Base-by-base conservation (phyloP, 73 alveolate species). In the Breviolum minutum region DNA sequence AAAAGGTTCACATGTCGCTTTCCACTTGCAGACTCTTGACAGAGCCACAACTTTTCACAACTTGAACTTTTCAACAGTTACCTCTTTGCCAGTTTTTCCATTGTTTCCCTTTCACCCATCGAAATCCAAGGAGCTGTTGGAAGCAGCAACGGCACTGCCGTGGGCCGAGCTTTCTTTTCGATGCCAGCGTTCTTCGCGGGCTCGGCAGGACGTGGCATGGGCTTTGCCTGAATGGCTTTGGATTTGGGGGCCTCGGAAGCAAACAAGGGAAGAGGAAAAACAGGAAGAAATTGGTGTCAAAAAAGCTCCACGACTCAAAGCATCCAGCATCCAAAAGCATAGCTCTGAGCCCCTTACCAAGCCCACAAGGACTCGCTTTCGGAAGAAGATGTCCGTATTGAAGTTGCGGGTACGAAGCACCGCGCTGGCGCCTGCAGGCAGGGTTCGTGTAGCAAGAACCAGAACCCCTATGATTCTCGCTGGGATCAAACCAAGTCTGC, bases 201-300 rank as follows among this genome's bases (percentile, higher is more conserved):
- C 69, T n/a, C 29, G 89, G 89, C 32, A 14, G 92, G 92, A 24
- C 73, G 92, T 8, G 74, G 76, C 92, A 83, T 83, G 92, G 76
- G 61, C 60, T 83, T 83, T 9, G 92, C 74, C 74, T 83, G 92
- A 26, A 83, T 83, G 76, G 92, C 73, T n/a, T 83, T 68, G 77
- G 77, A 14, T 68, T 1, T 68, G 77, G 66, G 69, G 32, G 69
- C 69, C 10, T 27, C 87, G 9, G 61, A 40, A 40, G 54, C 54
- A 40, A 40, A 40, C 54, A 40, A 40, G 54, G 54, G 54, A 40
- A 40, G 54, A 40, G 54, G 54, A 40, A 40, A 40, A 40, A 40
- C 54, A 40, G 54, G 54, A 40, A 40, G 54, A 40, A 40, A 40
- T 40, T 40, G 61, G 61, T 77, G 32, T 26, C 17, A 30, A 24